Percentiles rank a stretch among this genome's conserved stretches.
Conservation (phyloP, 352 stramenopile genomes). For the Pythium phragmiticola region DNA sequence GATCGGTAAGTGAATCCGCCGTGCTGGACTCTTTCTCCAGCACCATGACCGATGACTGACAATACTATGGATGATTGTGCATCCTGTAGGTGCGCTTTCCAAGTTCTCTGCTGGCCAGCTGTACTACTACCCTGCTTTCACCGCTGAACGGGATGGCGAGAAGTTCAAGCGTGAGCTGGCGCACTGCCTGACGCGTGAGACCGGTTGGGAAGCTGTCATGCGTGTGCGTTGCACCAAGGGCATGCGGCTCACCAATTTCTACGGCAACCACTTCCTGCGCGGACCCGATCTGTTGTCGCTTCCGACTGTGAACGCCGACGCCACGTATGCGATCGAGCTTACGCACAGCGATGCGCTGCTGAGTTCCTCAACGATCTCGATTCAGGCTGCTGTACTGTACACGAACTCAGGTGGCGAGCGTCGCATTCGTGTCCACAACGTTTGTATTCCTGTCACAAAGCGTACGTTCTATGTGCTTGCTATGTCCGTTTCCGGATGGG, state of each 20-base stretch:
- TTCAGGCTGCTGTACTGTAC: conserved; percentile 98
- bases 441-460: conserved; percentile 93
- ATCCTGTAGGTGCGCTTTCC: conserved; percentile 78
- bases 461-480: conserved; percentile 37
- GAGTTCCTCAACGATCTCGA: conserved; percentile 91
- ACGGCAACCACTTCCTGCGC: conserved; percentile 98
- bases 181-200: conserved; percentile 91
- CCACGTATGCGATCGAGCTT: conserved; percentile 96
- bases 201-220: conserved; percentile 96
- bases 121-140: conserved; percentile 97
- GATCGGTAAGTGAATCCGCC: conserved; percentile 50
- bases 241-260: conserved; percentile 98
- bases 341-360: conserved; percentile 96
- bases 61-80: too few relatives aligned
- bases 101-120: conserved; percentile 96
- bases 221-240: conserved; percentile 96
- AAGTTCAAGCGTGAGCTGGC: conserved; percentile 94
- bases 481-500: neutral
- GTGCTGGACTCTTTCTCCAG: neutral
- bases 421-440: conserved; percentile 97
- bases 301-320: conserved; percentile 95
- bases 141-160: conserved; percentile 85
- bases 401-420: conserved; percentile 96
- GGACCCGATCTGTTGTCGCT: conserved; percentile 96
- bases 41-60: neutral